phyloP scores from a whole-genome alignment of 2,329 filamentous ascomycete species.

The Trichophyton mentagrophytes region DNA sequence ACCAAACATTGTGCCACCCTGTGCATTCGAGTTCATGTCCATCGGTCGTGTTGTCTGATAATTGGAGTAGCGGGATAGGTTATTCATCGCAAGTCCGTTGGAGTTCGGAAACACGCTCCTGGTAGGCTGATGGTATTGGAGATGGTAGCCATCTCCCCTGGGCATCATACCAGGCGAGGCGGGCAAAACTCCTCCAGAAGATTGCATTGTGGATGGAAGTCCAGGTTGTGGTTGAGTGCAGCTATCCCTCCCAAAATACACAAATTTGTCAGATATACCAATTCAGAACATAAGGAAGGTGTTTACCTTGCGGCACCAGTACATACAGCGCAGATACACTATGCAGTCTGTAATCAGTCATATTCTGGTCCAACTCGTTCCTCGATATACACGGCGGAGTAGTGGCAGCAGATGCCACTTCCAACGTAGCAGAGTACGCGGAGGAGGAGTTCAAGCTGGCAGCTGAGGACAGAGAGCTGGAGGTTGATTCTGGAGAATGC shows the following conservation, averaged over 20 bases:
- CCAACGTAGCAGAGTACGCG: conserved; percentile 3
- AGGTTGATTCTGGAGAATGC: conserved; percentile 38
- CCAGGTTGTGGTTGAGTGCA: conserved; percentile 35
- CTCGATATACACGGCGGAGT: not conserved
- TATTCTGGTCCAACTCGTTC: conserved; percentile 23
- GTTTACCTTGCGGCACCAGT: conserved; percentile 13
- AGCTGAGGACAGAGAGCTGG: conserved; percentile 31
- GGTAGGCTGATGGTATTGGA: conserved; percentile 2
- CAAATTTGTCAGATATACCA: conserved; percentile 2
- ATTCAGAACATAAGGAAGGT: not conserved
- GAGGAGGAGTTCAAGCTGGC: conserved; percentile 25
- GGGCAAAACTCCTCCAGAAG: conserved; percentile 19
- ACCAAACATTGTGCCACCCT: conserved; percentile 21
- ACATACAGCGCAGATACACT: conserved; percentile 29
- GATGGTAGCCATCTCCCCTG: conserved; percentile 28
- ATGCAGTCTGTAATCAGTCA: conserved; percentile 26
- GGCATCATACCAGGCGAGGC: conserved; percentile 22
- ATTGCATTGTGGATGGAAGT: conserved; percentile 31
- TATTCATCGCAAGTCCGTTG: conserved; percentile 20
- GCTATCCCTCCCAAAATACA: conserved; percentile 9
- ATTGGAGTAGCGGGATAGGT: conserved; percentile 23
- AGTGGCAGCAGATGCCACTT: not conserved
- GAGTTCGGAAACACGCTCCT: conserved; percentile 20
- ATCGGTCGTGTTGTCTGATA: conserved; percentile 24
- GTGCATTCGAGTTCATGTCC: conserved; percentile 22